Base-by-base conservation (phyloP, 345 rosid species). In the Citrus cavaleriei region DNA sequence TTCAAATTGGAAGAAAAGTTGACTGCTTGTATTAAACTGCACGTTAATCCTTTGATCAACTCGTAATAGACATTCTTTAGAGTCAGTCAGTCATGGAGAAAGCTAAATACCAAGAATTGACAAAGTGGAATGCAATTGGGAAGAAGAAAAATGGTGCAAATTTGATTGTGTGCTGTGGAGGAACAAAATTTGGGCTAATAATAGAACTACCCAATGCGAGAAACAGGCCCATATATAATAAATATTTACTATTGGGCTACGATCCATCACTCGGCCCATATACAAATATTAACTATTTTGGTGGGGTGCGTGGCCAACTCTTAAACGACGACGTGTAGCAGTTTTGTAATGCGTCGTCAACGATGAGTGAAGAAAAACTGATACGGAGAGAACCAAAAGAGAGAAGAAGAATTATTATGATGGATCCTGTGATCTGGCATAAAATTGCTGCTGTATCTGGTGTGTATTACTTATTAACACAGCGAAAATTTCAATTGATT, bases 371-470 rank as follows among this genome's bases (percentile, higher is more conserved):
- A 25, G 18, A 30, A 32, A 32, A 32, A 4, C 40, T 61, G 69
- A 24, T 22, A 4, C 38, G n/a, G 35, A 49, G 30, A 13, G 37
- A 51, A 34, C 3, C 64, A 22, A 10, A 35, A 8, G 14, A 24
- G 58, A 8, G 37, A 59, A 60, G 55, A 51, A 24, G 59, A 78
- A 51, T 14, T 27, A 91, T 95, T n/a, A 93, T 95, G 98, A 93
- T 95, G 99, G 77, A 90, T 83, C 90, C 92, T 84, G 57, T 55
- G 58, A 74, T 85, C 8, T 93, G 98, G 99, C 99, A 92, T 91
- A 95, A 92, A 83, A 86, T 95, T 59, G 97, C 98, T 49, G 98
- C 94, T 21, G 42, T 94, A 68, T 94, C 98, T 12, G 98, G 99
- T 92, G 72, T 1, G 51, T 13, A 12, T 46, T 12, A 13, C 18